Percentiles rank a stretch among this genome's conserved stretches.
Conservation (phyloP, 331 rosid genomes). For the Acacia pycnantha region DNA sequence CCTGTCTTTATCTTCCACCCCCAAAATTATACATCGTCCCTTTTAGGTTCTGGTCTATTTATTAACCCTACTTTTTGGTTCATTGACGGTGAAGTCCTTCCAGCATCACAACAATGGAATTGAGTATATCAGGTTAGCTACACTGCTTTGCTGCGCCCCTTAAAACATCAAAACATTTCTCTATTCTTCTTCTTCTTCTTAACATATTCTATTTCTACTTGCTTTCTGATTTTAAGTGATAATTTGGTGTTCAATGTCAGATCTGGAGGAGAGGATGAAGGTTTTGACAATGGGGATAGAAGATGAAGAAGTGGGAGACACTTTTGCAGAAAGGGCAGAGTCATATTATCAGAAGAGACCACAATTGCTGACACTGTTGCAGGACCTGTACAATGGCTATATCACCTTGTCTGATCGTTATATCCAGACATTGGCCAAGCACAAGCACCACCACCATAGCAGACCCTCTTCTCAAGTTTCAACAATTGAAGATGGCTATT, state of each 20-base stretch:
- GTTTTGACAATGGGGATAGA: conserved; percentile 37
- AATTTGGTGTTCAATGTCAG: conserved; percentile 42
- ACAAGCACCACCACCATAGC: conserved; percentile 40
- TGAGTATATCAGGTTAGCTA: conserved; percentile 18
- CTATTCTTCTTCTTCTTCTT: neutral
- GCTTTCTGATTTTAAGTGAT: conserved; percentile 6
- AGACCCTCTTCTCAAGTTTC: conserved; percentile 60
- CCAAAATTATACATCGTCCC: conserved; percentile 24
- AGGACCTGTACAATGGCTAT: conserved; percentile 83
- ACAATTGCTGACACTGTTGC: conserved; percentile 68
- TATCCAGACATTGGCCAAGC: conserved; percentile 64
- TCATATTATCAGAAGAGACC: conserved; percentile 86
- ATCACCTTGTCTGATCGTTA: conserved; percentile 80
- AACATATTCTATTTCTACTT: neutral
- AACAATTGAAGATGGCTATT: conserved; percentile 38
- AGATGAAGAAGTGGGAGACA: conserved; percentile 55
- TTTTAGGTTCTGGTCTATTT: conserved; percentile 29
- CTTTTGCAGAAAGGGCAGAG: conserved; percentile 88
- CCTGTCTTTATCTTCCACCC: conserved; percentile 35
- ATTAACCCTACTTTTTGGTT: conserved; percentile 11
- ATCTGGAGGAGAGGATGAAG: conserved; percentile 84
- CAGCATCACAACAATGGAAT: conserved; percentile 19
- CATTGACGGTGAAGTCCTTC: neutral
- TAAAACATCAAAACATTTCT: neutral
- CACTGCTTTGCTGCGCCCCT: neutral